Evolutionary conservation across 768 basidiomycete genomes (phyloP).

Genomic region (Boletus rex-veris): DNA sequence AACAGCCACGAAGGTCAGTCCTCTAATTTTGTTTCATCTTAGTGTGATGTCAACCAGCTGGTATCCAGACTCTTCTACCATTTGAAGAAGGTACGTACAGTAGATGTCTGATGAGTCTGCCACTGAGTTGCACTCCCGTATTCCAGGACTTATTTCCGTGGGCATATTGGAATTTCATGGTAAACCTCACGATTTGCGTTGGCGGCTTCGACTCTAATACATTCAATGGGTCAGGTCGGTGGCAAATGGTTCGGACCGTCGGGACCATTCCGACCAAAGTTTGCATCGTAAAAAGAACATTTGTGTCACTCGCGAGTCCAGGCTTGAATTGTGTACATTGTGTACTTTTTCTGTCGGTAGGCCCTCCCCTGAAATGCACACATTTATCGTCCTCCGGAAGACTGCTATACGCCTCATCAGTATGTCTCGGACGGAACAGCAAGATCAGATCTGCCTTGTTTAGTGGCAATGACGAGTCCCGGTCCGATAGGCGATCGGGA

Average conservation of each 20-base stretch:
- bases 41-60: constrained; percentile 4
- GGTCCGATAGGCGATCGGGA: constrained; percentile 4
- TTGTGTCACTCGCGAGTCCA: not conserved
- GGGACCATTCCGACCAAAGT: constrained; percentile 40
- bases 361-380: not conserved
- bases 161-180: constrained; percentile 77
- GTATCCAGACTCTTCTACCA: constrained; percentile 70
- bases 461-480: not conserved
- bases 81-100: constrained; percentile 64
- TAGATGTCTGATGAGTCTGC: not conserved
- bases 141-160: constrained; percentile 35
- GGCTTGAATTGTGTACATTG: not conserved
- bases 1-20: constrained; percentile 62
- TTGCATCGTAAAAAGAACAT: constrained; percentile 16
- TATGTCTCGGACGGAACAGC: constrained; percentile 16
- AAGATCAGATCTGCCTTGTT: not conserved
- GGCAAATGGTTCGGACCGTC: constrained; percentile 49
- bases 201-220: constrained; percentile 3
- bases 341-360: not conserved
- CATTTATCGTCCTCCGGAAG: constrained; percentile 6
- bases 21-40: not conserved
- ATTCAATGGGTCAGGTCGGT: constrained; percentile 25
- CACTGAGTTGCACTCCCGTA: not conserved
- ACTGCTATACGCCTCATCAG: not conserved
- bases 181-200: constrained; percentile 23